Evolutionary conservation across 176 grass and related monocot species (phyloP).

Genomic region (Paspalum notatum): DNA sequence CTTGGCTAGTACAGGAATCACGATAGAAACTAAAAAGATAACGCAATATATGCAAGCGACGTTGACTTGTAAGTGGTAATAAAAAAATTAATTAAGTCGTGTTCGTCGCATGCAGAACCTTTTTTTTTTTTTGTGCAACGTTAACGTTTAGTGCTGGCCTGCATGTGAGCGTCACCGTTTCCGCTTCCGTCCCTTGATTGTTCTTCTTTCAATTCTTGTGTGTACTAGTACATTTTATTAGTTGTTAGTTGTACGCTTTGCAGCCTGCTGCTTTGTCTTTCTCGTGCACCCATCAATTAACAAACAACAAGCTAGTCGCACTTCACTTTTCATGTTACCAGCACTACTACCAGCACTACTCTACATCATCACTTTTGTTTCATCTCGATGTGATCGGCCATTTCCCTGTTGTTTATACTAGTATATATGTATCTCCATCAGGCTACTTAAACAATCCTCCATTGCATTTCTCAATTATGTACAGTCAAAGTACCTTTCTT

Average conservation of each 20-base stretch:
- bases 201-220: neutral
- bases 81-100: too few relatives aligned
- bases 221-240: neutral
- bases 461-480: neutral
- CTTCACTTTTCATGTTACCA: constrained; percentile 4
- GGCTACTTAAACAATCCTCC: neutral
- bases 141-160: neutral
- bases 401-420: neutral
- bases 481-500: too few relatives aligned
- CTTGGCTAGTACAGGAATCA: too few relatives aligned
- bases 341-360: neutral
- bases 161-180: neutral
- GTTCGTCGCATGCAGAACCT: neutral
- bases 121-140: neutral
- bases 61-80: too few relatives aligned
- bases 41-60: too few relatives aligned
- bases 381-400: neutral
- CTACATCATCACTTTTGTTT: neutral
- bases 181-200: neutral
- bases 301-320: neutral
- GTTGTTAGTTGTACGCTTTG: neutral
- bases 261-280: neutral
- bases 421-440: too few relatives aligned
- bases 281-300: neutral
- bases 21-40: too few relatives aligned